Base-by-base conservation (phyloP, 73 alveolate species). In the Effrenium voratum region DNA sequence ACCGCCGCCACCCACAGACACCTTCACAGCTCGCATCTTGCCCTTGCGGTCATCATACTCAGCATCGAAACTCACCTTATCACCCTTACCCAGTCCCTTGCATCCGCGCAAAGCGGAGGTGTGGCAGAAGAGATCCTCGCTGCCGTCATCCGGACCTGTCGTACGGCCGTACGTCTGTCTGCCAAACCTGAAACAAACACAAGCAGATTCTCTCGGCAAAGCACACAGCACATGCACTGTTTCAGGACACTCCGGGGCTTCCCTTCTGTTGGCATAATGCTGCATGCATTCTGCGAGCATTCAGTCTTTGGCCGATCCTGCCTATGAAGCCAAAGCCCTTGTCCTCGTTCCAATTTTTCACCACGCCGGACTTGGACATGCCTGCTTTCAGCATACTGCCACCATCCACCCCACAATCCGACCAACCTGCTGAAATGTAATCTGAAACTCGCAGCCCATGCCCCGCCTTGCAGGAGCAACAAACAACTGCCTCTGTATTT, bases 81-180 rank as follows among this genome's bases (percentile, higher is more conserved):
- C 84, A 12, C 84, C 84, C 28, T 73, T 73, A 34, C 50, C 84
- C 50, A 73, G 50, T 46, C 55, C 46, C 52, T 73, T 34, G 84
- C 55, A 34, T 10, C 84, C 84, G 10, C 36, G 84, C 34, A 73
- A 50, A 30, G 46, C 32, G 46, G 84, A 38, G 47, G 55, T 13
- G 84, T 73, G 84, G 84, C 84, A 73, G 84, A 73, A 73, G 46
- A 73, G 52, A 36, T 73, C 84, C 49, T 73, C 84, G 84, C 84
- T 41, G 84, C 84, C 84, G 26, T 73, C 84, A 36, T 73, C 84
- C 0, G 84, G 84, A 10, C 77, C 77, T 63, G 77, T n/a, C n/a
- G n/a, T n/a, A n/a, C n/a, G n/a, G n/a, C n/a, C n/a, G n/a, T n/a
- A n/a, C n/a, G n/a, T n/a, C n/a, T n/a, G n/a, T n/a, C n/a, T n/a